Evolutionary conservation across 225 moss, liverwort and hornwort genomes (phyloP).

Genomic region (Polytrichum commune): DNA sequence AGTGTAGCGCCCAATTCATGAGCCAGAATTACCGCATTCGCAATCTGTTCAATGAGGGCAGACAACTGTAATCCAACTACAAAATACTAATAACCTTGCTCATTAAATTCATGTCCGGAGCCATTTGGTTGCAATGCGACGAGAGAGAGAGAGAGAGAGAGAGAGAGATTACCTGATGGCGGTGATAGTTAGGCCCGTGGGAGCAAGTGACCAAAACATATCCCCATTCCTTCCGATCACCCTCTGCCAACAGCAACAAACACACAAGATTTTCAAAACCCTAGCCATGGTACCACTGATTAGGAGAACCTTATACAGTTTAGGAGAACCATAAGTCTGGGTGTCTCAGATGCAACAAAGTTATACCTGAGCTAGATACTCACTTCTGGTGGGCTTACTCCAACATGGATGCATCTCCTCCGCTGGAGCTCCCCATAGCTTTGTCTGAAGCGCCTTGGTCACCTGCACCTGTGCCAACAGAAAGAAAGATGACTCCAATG

Average conservation of each 20-base stretch:
- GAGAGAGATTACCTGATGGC: constrained; percentile 39
- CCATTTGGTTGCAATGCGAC: no score
- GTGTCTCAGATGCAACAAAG: background rate
- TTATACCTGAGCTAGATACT: constrained; percentile 24
- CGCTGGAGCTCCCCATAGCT: constrained; percentile 23
- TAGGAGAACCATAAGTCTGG: no score
- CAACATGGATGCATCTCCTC: constrained; percentile 23
- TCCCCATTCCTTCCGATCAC: constrained; percentile 39
- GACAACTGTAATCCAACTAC: constrained; percentile 1
- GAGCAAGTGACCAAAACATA: constrained; percentile 57
- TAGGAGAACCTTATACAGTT: no score
- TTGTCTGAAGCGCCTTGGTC: constrained; percentile 7
- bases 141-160: no score
- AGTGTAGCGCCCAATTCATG: constrained; percentile 53
- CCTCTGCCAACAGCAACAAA: constrained; percentile 12
- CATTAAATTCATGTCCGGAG: no score
- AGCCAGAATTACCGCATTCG: constrained; percentile 66
- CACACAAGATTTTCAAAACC: background rate
- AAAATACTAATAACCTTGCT: background rate
- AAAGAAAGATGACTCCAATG: no score
- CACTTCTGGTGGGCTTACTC: constrained; percentile 25
- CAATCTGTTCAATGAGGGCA: constrained; percentile 39
- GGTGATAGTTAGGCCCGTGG: constrained; percentile 65
- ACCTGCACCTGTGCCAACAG: constrained; percentile 11
- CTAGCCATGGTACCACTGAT: no score